Evolutionary conservation across 129 eudicot species (phyloP).

Genomic region (Artemisia annua): DNA sequence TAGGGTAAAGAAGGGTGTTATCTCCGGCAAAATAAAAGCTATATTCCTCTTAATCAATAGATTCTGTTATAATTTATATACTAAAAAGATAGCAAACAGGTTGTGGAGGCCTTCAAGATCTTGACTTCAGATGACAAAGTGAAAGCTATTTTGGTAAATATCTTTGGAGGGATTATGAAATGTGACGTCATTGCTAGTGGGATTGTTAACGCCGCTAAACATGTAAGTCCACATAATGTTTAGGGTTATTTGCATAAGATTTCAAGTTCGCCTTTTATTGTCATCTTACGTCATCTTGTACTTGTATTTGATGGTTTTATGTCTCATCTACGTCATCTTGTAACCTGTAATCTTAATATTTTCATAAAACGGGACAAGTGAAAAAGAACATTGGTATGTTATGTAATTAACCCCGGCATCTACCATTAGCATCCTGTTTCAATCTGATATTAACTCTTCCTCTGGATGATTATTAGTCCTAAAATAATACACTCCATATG

Average conservation of each 20-base stretch:
- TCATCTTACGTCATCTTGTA: no score
- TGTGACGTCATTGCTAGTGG: conserved; percentile 98
- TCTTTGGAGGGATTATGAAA: conserved; percentile 98
- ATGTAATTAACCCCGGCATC: no score
- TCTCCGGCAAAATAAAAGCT: not conserved
- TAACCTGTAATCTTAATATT: no score
- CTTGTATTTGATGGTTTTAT: no score
- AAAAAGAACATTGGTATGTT: no score
- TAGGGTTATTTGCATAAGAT: no score
- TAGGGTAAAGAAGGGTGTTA: no score
- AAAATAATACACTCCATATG: not conserved
- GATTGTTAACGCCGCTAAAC: conserved; percentile 96
- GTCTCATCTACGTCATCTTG: no score
- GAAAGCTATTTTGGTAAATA: conserved; percentile 91
- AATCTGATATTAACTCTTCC: not conserved
- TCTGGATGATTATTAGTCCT: not conserved
- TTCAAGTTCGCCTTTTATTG: no score
- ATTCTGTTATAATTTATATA: not conserved
- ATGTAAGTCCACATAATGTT: conserved; percentile 35
- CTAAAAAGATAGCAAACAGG: conserved; percentile 40
- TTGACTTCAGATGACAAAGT: conserved; percentile 97
- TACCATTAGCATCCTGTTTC: conserved; percentile 5
- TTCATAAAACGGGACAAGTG: no score
- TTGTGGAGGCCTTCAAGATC: conserved; percentile 96
- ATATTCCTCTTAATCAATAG: conserved; percentile 4